These are phyloP conservation scores for Sporisorium iseilematis-ciliati DNA, from an alignment of 1,284 basidiomycete species.

Conservation along the genomic window DNA sequence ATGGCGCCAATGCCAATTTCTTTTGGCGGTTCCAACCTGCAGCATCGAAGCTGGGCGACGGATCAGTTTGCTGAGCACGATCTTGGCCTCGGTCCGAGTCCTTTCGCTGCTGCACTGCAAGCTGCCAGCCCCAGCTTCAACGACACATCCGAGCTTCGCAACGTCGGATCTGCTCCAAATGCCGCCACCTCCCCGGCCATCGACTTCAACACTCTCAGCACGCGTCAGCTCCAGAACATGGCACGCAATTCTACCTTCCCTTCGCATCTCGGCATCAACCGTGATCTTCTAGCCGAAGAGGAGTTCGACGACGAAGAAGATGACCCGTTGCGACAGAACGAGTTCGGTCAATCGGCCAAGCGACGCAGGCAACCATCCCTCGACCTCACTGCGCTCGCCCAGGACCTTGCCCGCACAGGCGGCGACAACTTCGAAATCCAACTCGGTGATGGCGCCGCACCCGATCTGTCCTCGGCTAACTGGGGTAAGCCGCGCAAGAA, in stretches of 20 bases:
- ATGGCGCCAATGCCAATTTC: background rate
- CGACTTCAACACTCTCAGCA: conserved; percentile 47
- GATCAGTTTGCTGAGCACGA: conserved; percentile 42
- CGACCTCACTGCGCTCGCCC: conserved; percentile 29
- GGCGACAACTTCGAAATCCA: conserved; percentile 45
- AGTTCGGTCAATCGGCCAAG: conserved; percentile 21
- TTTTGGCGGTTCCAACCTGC: background rate
- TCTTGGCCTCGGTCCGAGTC: conserved; percentile 45
- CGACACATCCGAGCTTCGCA: conserved; percentile 6
- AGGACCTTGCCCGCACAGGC: conserved; percentile 36
- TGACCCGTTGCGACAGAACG: conserved; percentile 21
- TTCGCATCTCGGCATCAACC: conserved; percentile 54
- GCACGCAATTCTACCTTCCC: conserved; percentile 54
- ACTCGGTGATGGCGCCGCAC: conserved; percentile 34
- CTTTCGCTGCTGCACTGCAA: conserved; percentile 41
- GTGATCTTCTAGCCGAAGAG: conserved; percentile 35
- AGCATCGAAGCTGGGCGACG: conserved; percentile 18
- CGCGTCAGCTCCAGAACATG: conserved; percentile 56
- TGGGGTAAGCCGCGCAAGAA: conserved; percentile 59
- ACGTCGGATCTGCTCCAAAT: conserved; percentile 1
- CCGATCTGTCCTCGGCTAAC: conserved; percentile 49
- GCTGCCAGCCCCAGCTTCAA: conserved; percentile 29
- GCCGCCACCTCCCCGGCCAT: conserved; percentile 16
- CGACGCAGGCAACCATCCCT: conserved; percentile 17
- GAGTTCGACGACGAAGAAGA: conserved; percentile 7